phyloP scores from a whole-genome alignment of 305 asterid genomes.

The Ruellia speciosa region DNA sequence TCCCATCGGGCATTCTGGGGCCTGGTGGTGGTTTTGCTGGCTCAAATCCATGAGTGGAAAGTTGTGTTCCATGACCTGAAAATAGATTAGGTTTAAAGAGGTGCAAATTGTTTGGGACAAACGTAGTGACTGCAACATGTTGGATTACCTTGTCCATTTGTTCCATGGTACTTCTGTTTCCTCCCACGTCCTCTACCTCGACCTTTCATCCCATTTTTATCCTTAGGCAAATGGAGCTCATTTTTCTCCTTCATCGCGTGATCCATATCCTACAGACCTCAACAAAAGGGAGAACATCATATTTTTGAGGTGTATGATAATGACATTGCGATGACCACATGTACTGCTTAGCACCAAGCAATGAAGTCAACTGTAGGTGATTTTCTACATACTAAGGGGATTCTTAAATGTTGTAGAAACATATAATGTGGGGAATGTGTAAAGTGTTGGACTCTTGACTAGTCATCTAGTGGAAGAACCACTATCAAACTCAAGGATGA shows the following conservation, averaged over 20 bases:
- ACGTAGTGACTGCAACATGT: background rate
- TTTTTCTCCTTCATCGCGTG: constrained; percentile 38
- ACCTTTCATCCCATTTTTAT: constrained; percentile 46
- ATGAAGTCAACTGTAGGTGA: too few relatives aligned
- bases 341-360: too few relatives aligned
- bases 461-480: too few relatives aligned
- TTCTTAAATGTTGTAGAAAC: too few relatives aligned
- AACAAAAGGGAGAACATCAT: constrained; percentile 3
- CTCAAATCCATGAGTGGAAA: constrained; percentile 39
- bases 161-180: constrained; percentile 46
- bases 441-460: too few relatives aligned
- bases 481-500: too few relatives aligned
- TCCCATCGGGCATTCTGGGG: constrained; percentile 97
- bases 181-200: constrained; percentile 66
- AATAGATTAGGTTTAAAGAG: background rate
- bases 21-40: constrained; percentile 90
- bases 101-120: background rate
- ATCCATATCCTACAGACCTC: constrained; percentile 38
- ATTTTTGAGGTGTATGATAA: background rate
- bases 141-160: constrained; percentile 60
- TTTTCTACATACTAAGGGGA: too few relatives aligned
- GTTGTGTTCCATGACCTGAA: constrained; percentile 58
- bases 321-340: background rate
- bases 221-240: constrained; percentile 42
- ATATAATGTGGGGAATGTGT: too few relatives aligned